Percentiles rank a stretch among this genome's conserved stretches.
Conservation (phyloP, 306 rosid genomes). For the Dalbergia oliveri region DNA sequence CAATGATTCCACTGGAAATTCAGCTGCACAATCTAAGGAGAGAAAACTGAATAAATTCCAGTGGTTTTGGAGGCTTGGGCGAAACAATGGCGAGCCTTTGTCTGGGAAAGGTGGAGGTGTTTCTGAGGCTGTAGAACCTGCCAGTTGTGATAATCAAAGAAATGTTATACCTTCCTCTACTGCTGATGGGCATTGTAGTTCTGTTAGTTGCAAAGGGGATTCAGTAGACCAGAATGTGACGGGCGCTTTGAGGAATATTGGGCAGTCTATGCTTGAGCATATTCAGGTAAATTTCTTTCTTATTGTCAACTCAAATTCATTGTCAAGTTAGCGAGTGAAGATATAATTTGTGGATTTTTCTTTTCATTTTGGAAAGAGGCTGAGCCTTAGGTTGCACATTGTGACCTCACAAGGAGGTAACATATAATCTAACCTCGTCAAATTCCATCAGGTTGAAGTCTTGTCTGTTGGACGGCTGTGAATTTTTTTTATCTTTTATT, state of each 20-base stretch:
- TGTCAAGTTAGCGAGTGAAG: constrained; percentile 27
- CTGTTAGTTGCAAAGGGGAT: constrained; percentile 65
- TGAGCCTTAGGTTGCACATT: too few species aligned
- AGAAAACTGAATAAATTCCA: constrained; percentile 69
- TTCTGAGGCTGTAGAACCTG: constrained; percentile 56
- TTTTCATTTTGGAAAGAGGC: neutral
- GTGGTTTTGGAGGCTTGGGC: constrained; percentile 84
- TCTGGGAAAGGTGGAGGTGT: constrained; percentile 61
- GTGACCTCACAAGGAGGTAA: too few species aligned
- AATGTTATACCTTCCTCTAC: constrained; percentile 47
- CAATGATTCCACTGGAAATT: constrained; percentile 50
- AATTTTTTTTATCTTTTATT: neutral
- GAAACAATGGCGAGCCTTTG: constrained; percentile 56
- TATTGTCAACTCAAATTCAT: constrained; percentile 7
- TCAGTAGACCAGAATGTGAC: constrained; percentile 70
- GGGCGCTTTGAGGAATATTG: constrained; percentile 77
- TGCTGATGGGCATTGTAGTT: constrained; percentile 54
- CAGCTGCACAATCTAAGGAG: constrained; percentile 54
- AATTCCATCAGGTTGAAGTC: too few species aligned
- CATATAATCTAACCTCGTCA: too few species aligned
- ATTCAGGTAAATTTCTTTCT: constrained; percentile 73
- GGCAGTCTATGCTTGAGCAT: constrained; percentile 93
- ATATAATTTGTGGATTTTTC: constrained; percentile 7
- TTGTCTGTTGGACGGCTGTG: too few species aligned
- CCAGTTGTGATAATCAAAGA: constrained; percentile 49